Evolutionary conservation across 1,284 basidiomycete species (phyloP).

Genomic region (Schizophyllum commune): DNA sequence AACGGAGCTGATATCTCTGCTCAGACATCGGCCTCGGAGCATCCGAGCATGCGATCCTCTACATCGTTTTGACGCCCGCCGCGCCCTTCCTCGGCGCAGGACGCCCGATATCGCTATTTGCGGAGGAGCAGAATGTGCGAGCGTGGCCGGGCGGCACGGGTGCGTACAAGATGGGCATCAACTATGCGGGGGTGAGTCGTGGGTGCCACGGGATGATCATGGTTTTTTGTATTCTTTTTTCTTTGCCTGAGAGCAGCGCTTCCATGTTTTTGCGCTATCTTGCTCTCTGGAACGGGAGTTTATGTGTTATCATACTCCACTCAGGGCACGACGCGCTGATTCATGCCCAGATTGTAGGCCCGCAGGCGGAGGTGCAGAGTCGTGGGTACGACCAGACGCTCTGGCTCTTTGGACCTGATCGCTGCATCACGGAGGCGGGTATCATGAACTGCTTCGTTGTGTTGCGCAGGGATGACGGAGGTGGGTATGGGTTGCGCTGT

Average conservation of each 20-base stretch:
- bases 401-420: slow-evolving; percentile 33
- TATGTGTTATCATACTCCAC: too few relatives aligned
- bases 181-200: slow-evolving; percentile 64
- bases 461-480: slow-evolving; percentile 40
- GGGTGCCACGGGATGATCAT: slow-evolving; percentile 50
- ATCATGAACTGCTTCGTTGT: slow-evolving; percentile 70
- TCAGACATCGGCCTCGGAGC: slow-evolving; percentile 48
- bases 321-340: background rate
- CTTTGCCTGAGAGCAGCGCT: slow-evolving; percentile 23
- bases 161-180: slow-evolving; percentile 56
- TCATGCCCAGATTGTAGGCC: background rate
- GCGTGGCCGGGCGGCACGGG: slow-evolving; percentile 82
- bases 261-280: too few relatives aligned
- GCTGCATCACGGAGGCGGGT: slow-evolving; percentile 43
- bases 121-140: slow-evolving; percentile 60
- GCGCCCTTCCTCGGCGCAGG: slow-evolving; percentile 57
- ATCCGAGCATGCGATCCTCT: slow-evolving; percentile 62
- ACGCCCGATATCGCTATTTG: slow-evolving; percentile 60
- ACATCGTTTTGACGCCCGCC: slow-evolving; percentile 58
- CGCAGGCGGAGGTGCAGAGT: background rate
- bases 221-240: too few relatives aligned
- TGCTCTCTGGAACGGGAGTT: too few relatives aligned
- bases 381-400: slow-evolving; percentile 56
- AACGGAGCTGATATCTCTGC: slow-evolving; percentile 17
- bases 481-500: slow-evolving; percentile 14